Conservation (phyloP, 768 basidiomycete genomes). For the Phanerodontia chrysosporium region DNA sequence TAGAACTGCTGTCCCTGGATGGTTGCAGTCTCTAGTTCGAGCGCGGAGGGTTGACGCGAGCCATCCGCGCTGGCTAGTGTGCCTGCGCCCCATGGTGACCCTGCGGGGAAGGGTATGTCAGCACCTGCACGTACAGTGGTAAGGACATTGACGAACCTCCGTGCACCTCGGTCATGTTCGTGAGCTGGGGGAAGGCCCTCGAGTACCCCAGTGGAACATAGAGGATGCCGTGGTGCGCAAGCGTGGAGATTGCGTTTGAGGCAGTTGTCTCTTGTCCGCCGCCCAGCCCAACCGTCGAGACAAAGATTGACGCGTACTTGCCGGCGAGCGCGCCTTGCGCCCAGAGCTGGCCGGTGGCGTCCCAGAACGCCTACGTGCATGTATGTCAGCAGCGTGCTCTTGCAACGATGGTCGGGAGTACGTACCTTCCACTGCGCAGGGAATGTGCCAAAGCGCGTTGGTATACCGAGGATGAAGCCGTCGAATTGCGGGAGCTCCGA, state of each 20-base stretch:
- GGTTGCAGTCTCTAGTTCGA: slow-evolving; percentile 54
- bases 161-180: slow-evolving; percentile 39
- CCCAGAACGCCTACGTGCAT: slow-evolving; percentile 61
- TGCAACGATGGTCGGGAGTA: too few relatives aligned
- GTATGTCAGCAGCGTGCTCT: too few relatives aligned
- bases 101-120: slow-evolving; percentile 26
- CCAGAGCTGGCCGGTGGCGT: slow-evolving; percentile 72
- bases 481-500: slow-evolving; percentile 59
- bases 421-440: slow-evolving; percentile 76
- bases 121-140: neutral
- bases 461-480: slow-evolving; percentile 74
- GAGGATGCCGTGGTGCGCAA: slow-evolving; percentile 53
- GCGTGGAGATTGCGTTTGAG: slow-evolving; percentile 35
- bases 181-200: slow-evolving; percentile 34
- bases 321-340: slow-evolving; percentile 53
- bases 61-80: slow-evolving; percentile 51
- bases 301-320: slow-evolving; percentile 76
- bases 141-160: slow-evolving; percentile 31
- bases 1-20: slow-evolving; percentile 58
- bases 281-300: slow-evolving; percentile 65
- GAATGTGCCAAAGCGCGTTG: slow-evolving; percentile 79
- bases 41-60: slow-evolving; percentile 50
- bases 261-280: slow-evolving; percentile 63
- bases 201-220: slow-evolving; percentile 53
- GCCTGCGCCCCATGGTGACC: slow-evolving; percentile 78